These are phyloP conservation scores for Erysimum pusillum DNA, from an alignment of 441 rosid species.

Conservation along the genomic window DNA sequence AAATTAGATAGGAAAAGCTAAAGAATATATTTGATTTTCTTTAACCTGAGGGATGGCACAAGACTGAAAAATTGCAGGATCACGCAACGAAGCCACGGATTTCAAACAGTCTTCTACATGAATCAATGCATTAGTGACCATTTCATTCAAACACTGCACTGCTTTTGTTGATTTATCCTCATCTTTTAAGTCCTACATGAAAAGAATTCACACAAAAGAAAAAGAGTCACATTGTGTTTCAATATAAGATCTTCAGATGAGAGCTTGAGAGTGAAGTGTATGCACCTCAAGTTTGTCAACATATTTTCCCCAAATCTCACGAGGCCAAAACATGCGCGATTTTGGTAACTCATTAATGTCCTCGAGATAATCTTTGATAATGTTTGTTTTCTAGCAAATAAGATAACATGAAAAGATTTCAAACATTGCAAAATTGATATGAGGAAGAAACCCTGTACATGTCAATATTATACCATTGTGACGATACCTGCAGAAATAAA, in stretches of 20 bases:
- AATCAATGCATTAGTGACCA: constrained; percentile 83
- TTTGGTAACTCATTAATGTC: constrained; percentile 95
- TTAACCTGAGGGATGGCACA: constrained; percentile 92
- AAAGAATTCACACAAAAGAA: constrained; percentile 4
- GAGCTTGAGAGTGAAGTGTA: constrained; percentile 21
- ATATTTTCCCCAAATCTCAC: constrained; percentile 87
- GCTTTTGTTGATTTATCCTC: constrained; percentile 82
- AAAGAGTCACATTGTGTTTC: constrained; percentile 15
- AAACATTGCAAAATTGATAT: background rate
- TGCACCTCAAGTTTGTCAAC: constrained; percentile 83
- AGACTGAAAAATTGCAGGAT: constrained; percentile 74
- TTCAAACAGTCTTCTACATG: constrained; percentile 82
- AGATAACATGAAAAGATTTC: background rate
- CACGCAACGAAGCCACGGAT: constrained; percentile 67
- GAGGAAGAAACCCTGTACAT: constrained; percentile 7
- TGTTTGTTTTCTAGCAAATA: constrained; percentile 76
- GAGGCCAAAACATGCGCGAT: constrained; percentile 98
- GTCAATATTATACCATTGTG: background rate
- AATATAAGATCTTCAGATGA: constrained; percentile 4
- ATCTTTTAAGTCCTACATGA: constrained; percentile 73
- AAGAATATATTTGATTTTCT: background rate
- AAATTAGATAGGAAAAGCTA: background rate
- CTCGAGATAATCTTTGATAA: constrained; percentile 89
- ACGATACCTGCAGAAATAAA: constrained; percentile 87
- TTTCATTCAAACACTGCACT: constrained; percentile 88